A percentile compares a stretch with the other conserved stretches of the same genome.
Conservation (phyloP, 768 basidiomycete species). For the Hortiboletus campestris region DNA sequence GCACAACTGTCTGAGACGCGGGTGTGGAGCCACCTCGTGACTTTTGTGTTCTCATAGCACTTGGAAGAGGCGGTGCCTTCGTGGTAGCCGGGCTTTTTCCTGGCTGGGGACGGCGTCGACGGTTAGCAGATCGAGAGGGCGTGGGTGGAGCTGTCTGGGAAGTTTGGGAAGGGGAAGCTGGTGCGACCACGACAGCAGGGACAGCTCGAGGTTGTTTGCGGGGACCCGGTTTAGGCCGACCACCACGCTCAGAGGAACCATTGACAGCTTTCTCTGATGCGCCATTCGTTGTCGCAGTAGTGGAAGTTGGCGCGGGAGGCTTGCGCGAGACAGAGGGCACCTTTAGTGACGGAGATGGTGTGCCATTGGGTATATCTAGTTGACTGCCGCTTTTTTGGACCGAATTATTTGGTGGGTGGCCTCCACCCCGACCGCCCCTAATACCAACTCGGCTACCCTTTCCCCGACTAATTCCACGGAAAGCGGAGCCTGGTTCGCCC, state of each 20-base stretch:
- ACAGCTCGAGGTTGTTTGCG: conserved; percentile 21
- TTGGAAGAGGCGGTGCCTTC: conserved; percentile 14
- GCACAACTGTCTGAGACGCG: conserved; percentile 28
- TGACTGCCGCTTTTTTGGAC: conserved; percentile 23
- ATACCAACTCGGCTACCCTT: conserved; percentile 36
- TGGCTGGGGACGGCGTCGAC: conserved; percentile 49
- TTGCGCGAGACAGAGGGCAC: conserved; percentile 16
- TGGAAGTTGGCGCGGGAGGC: conserved; percentile 9
- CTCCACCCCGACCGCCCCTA: conserved; percentile 26
- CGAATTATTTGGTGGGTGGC: conserved; percentile 26
- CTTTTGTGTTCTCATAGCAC: conserved; percentile 36
- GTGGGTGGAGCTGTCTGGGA: conserved; percentile 28
- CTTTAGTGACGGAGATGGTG: conserved; percentile 20
- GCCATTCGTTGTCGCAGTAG: conserved; percentile 19
- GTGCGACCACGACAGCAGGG: conserved; percentile 22
- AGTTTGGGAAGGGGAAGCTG: conserved; percentile 21
- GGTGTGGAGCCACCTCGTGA: conserved; percentile 24
- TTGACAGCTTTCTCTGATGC: conserved; percentile 24
- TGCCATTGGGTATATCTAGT: conserved; percentile 19
- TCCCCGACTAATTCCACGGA: conserved; percentile 41
- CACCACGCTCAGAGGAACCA: conserved; percentile 18
- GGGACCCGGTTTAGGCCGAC: conserved; percentile 21
- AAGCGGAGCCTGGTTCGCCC: conserved; percentile 49
- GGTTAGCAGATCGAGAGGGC: conserved; percentile 43
- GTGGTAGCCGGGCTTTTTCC: conserved; percentile 23